A percentile compares a stretch with the other conserved stretches of the same genome.
Evolutionary conservation across 2,329 filamentous ascomycete genomes (phyloP).

Genomic region (Ophiocordyceps camponoti-saundersi): DNA sequence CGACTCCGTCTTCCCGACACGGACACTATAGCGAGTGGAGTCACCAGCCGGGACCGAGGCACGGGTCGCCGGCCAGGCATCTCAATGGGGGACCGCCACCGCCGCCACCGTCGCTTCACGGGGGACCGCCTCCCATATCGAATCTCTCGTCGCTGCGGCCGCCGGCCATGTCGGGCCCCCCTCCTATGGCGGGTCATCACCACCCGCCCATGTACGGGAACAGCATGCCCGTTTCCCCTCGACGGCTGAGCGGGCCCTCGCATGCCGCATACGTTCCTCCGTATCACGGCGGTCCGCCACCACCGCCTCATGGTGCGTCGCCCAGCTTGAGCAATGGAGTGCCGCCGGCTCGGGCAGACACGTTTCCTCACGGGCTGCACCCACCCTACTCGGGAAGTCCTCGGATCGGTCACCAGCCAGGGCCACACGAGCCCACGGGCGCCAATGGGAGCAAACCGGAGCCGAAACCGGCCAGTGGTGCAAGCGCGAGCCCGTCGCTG

Average conservation of each 20-base stretch:
- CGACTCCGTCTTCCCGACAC: constrained; percentile 9
- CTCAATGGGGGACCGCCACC: constrained; percentile 28
- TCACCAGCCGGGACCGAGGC: constrained; percentile 29
- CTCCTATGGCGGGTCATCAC: constrained; percentile 25
- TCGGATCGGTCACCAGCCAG: constrained; percentile 18
- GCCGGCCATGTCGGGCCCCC: constrained; percentile 25
- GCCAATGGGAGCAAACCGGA: constrained; percentile 18
- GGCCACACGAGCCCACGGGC: constrained; percentile 6
- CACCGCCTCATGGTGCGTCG: constrained; percentile 11
- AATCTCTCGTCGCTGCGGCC: constrained; percentile 30
- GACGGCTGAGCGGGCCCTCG: constrained; percentile 24
- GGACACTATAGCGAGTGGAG: constrained; percentile 28
- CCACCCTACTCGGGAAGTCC: constrained; percentile 26
- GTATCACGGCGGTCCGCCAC: constrained; percentile 13
- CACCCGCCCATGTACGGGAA: constrained; percentile 19
- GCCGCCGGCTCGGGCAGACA: constrained; percentile 15
- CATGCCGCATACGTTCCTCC: constrained; percentile 24
- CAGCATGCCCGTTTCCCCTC: constrained; percentile 30
- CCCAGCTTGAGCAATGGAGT: constrained; percentile 17
- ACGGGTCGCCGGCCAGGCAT: constrained; percentile 28
- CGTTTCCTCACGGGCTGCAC: constrained; percentile 23
- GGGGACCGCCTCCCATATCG: constrained; percentile 10
- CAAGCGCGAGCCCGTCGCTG: constrained; percentile 61
- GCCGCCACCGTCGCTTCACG: constrained; percentile 10
- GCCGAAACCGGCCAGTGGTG: constrained; percentile 38